Evolutionary conservation across 2,329 filamentous ascomycete species (phyloP).

Genomic region (Bertia moriformis): DNA sequence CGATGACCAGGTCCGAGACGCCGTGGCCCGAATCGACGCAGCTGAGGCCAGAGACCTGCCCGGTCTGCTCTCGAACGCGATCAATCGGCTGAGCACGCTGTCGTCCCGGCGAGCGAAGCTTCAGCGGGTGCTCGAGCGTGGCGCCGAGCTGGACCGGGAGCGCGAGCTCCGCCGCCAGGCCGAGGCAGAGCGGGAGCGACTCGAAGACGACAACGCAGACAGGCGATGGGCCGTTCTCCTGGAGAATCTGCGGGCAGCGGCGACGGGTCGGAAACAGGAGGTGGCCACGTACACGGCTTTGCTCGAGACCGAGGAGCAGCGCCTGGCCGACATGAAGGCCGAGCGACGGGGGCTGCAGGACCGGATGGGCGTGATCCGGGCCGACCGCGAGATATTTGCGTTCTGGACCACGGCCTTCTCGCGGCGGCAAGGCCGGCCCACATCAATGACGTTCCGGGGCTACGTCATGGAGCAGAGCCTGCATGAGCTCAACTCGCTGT

Average conservation of each 20-base stretch:
- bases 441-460: conserved; percentile 9
- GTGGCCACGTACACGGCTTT: neutral
- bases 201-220: too few relatives aligned
- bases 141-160: too few relatives aligned
- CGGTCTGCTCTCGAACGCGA: too few relatives aligned
- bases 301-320: neutral
- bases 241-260: neutral
- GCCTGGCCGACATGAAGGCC: conserved; percentile 1
- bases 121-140: too few relatives aligned
- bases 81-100: too few relatives aligned
- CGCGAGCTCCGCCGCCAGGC: too few relatives aligned
- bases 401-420: conserved; percentile 12
- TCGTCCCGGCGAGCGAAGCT: too few relatives aligned
- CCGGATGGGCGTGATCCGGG: conserved; percentile 4
- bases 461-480: conserved; percentile 11
- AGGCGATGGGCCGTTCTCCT: neutral
- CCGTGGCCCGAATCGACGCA: too few relatives aligned
- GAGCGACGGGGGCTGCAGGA: conserved; percentile 1
- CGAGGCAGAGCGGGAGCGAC: too few relatives aligned
- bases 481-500: conserved; percentile 12
- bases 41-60: too few relatives aligned
- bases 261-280: neutral
- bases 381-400: conserved; percentile 8
- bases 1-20: too few relatives aligned
- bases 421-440: conserved; percentile 6